Percentiles rank a stretch among this genome's conserved stretches.
Conservation (phyloP, 1,139 yeast species). For the Blastobotrys elegans region DNA sequence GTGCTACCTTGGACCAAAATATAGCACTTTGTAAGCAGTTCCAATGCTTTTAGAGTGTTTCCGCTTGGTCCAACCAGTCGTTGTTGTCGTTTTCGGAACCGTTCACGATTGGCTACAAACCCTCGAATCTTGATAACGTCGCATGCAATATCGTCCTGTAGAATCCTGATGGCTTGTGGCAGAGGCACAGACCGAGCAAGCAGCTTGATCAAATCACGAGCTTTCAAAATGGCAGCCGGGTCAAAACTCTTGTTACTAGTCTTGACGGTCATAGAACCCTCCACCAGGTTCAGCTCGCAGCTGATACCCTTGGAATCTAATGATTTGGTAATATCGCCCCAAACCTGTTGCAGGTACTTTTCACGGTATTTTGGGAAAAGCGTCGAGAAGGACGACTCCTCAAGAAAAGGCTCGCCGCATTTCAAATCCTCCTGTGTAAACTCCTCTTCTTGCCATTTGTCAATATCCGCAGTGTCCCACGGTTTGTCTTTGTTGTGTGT, state of each 20-base stretch:
- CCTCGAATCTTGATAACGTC: slow-evolving; percentile 95
- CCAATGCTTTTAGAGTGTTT: slow-evolving; percentile 91
- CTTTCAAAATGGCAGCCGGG: slow-evolving; percentile 90
- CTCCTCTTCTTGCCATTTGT: slow-evolving; percentile 88
- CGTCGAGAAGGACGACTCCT: slow-evolving; percentile 92
- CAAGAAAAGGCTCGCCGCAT: slow-evolving; percentile 82
- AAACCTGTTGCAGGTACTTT: slow-evolving; percentile 76
- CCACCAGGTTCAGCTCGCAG: slow-evolving; percentile 84
- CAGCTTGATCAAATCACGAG: slow-evolving; percentile 88
- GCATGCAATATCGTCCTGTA: slow-evolving; percentile 91
- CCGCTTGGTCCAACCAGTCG: slow-evolving; percentile 96
- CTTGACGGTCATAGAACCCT: slow-evolving; percentile 95
- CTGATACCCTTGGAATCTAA: slow-evolving; percentile 68
- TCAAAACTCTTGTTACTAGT: slow-evolving; percentile 94
- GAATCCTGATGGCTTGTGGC: slow-evolving; percentile 89
- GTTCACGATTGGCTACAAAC: slow-evolving; percentile 81
- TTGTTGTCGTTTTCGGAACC: slow-evolving; percentile 94
- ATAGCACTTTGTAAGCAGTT: slow-evolving; percentile 86
- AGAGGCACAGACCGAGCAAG: slow-evolving; percentile 95
- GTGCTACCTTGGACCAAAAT: slow-evolving; percentile 96
- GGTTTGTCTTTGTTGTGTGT: slow-evolving; percentile 94
- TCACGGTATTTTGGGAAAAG: slow-evolving; percentile 96
- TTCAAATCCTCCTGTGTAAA: slow-evolving; percentile 86
- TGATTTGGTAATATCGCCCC: slow-evolving; percentile 89
- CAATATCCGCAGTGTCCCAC: slow-evolving; percentile 95